Evolutionary conservation across 306 rosid genomes (phyloP).

Genomic region (Vigna angularis): DNA sequence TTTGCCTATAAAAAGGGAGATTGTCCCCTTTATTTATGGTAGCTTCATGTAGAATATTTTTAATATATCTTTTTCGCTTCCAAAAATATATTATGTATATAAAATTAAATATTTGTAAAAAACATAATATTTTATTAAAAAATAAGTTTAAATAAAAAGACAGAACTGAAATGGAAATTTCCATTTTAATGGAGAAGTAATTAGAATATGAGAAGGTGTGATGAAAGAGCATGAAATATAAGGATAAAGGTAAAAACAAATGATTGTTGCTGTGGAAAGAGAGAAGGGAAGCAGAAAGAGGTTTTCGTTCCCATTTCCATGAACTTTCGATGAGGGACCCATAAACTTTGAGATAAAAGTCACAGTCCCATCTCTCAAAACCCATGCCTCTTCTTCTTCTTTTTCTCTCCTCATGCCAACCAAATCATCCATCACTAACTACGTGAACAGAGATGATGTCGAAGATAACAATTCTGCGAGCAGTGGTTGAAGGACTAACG

Average conservation of each 20-base stretch:
- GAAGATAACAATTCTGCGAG: conserved; percentile 44
- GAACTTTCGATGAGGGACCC: neutral
- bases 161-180: too few relatives aligned
- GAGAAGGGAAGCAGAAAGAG: neutral
- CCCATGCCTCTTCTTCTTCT: neutral
- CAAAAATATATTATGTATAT: too few relatives aligned
- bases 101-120: too few relatives aligned
- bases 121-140: too few relatives aligned
- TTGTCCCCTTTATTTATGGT: too few relatives aligned
- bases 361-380: neutral
- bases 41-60: too few relatives aligned
- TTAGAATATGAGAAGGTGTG: neutral
- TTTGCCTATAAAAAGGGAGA: too few relatives aligned
- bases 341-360: neutral
- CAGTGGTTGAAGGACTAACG: conserved; percentile 39
- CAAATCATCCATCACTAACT: neutral
- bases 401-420: neutral
- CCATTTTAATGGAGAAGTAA: too few relatives aligned
- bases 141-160: too few relatives aligned
- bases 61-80: too few relatives aligned
- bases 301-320: neutral
- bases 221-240: neutral
- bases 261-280: neutral
- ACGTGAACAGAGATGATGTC: neutral
- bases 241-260: neutral